These are phyloP conservation scores for Alternaria triticina DNA, from an alignment of 2,329 filamentous ascomycete species.

Conservation along the genomic window DNA sequence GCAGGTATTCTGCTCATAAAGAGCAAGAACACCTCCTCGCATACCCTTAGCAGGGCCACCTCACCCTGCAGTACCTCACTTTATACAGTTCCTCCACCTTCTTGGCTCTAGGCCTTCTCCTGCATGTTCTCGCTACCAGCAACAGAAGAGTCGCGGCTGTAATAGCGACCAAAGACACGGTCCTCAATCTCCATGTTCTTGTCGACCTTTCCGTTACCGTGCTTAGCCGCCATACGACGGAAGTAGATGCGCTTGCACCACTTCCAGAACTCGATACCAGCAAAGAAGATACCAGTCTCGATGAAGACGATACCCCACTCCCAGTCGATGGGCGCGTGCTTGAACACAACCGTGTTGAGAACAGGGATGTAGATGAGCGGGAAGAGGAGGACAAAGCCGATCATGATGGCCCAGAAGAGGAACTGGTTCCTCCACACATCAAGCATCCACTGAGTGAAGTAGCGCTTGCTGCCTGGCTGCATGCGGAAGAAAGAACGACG, in stretches of 20 bases:
- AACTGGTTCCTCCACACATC: constrained; percentile 77
- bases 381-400: constrained; percentile 55
- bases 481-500: constrained; percentile 77
- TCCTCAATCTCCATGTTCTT: constrained; percentile 27
- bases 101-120: constrained; percentile 5
- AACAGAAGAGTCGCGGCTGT: constrained; percentile 4
- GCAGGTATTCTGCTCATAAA: neutral
- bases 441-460: constrained; percentile 63
- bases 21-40: neutral
- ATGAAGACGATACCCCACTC: constrained; percentile 74
- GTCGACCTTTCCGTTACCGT: constrained; percentile 10
- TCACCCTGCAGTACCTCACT: neutral
- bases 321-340: constrained; percentile 70
- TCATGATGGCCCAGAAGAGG: constrained; percentile 54
- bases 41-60: neutral
- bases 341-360: constrained; percentile 69
- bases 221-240: constrained; percentile 26
- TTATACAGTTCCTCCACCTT: neutral
- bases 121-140: neutral
- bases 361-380: constrained; percentile 68
- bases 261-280: constrained; percentile 71
- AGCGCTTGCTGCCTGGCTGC: constrained; percentile 64
- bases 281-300: constrained; percentile 66
- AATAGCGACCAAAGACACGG: constrained; percentile 24
- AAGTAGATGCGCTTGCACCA: constrained; percentile 64